These are phyloP conservation scores for Amesomyces nigricolor DNA, from an alignment of 2,329 filamentous ascomycete species.

Conservation along the genomic window DNA sequence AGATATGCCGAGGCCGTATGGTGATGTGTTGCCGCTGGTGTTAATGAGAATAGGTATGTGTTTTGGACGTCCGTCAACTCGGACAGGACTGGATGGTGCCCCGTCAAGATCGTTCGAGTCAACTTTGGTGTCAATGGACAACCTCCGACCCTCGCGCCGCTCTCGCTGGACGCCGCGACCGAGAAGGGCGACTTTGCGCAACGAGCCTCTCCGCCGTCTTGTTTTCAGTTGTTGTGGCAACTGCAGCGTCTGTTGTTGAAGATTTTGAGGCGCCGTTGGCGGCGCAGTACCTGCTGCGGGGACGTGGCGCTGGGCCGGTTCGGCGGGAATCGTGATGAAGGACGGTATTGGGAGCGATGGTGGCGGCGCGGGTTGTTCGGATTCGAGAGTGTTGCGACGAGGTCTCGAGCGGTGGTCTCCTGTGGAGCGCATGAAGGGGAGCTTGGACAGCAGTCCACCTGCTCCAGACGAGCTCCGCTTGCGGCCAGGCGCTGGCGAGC, in stretches of 20 bases:
- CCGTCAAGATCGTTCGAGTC: constrained; percentile 16
- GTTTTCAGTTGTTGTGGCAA: constrained; percentile 47
- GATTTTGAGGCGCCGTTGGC: constrained; percentile 29
- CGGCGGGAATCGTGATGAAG: constrained; percentile 11
- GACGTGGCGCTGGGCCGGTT: constrained; percentile 15
- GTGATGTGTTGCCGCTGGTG: constrained; percentile 25
- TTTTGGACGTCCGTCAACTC: constrained; percentile 24
- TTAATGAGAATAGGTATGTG: constrained; percentile 12
- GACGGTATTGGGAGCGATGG: constrained; percentile 9
- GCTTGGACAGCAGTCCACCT: constrained; percentile 60
- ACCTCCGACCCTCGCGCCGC: constrained; percentile 46
- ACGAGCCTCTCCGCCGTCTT: constrained; percentile 71
- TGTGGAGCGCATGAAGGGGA: constrained; percentile 59
- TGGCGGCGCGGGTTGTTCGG: constrained; percentile 12
- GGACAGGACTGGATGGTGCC: constrained; percentile 14
- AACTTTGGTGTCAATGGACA: constrained; percentile 38
- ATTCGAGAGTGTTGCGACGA: constrained; percentile 34
- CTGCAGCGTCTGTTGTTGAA: constrained; percentile 36
- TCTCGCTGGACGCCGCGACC: constrained; percentile 64
- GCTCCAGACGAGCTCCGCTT: constrained; percentile 45
- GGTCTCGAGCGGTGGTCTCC: constrained; percentile 29
- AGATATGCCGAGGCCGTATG: constrained; percentile 43
- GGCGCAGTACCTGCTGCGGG: constrained; percentile 24
- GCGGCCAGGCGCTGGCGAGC: constrained; percentile 19
- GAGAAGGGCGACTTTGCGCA: constrained; percentile 80